Conservation (phyloP, 768 basidiomycete species). For the Cytidiella melzeri region DNA sequence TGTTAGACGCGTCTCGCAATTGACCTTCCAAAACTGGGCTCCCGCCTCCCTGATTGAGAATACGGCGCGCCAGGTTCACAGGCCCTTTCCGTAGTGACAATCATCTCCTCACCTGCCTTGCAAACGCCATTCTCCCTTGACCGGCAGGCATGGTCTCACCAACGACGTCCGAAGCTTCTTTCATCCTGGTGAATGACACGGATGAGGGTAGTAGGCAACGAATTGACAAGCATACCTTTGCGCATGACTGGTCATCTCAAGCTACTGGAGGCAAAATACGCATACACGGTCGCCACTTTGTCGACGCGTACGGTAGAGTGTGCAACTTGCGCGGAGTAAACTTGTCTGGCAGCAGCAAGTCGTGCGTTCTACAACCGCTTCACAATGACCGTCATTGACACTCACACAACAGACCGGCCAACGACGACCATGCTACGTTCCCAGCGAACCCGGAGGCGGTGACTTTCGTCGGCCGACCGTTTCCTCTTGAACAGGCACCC, state of each 20-base stretch:
- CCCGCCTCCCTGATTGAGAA: too few species aligned
- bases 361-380: conserved; percentile 39
- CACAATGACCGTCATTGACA: background rate
- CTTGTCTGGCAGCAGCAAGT: conserved; percentile 76
- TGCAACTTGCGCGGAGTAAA: conserved; percentile 83
- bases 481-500: conserved; percentile 83
- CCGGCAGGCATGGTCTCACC: conserved; percentile 2
- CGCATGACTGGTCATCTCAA: conserved; percentile 64
- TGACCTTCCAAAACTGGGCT: too few species aligned
- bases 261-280: conserved; percentile 52
- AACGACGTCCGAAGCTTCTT: conserved; percentile 11
- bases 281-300: conserved; percentile 71
- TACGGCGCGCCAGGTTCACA: too few species aligned
- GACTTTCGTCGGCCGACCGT: conserved; percentile 88
- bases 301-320: conserved; percentile 76
- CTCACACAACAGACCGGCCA: conserved; percentile 48
- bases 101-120: too few species aligned
- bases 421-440: conserved; percentile 63
- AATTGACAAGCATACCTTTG: conserved; percentile 38
- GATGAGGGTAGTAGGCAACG: too few species aligned
- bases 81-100: too few species aligned
- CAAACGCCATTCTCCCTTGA: too few species aligned
- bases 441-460: conserved; percentile 58
- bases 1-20: too few species aligned
- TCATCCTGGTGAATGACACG: conserved; percentile 10